A percentile compares a stretch with the other conserved stretches of the same genome.
These are phyloP conservation scores for Aschersonia sp. DNA, from an alignment of 2,329 filamentous ascomycete species.

Conservation along the genomic window DNA sequence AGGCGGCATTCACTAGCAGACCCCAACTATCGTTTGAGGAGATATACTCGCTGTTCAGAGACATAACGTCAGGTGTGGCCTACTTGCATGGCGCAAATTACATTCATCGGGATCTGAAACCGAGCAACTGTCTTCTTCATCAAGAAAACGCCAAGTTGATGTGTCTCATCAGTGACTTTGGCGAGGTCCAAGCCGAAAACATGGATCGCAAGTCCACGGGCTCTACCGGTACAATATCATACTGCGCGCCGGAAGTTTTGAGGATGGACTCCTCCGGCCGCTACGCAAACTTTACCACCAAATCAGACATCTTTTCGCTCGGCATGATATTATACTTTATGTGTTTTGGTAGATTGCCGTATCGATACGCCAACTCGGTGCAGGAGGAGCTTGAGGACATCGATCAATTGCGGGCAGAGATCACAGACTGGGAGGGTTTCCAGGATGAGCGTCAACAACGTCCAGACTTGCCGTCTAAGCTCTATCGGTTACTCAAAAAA, in stretches of 20 bases:
- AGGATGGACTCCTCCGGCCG: constrained; percentile 51
- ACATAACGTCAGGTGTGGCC: constrained; percentile 82
- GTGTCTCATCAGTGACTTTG: constrained; percentile 93
- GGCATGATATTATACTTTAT: constrained; percentile 99
- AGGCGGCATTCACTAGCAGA: constrained; percentile 26
- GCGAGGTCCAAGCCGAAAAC: constrained; percentile 82
- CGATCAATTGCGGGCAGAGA: constrained; percentile 72
- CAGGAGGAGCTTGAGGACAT: constrained; percentile 89
- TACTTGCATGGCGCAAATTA: constrained; percentile 86
- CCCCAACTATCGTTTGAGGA: constrained; percentile 59
- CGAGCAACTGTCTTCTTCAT: constrained; percentile 86
- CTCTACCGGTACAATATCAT: constrained; percentile 90
- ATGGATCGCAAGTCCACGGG: constrained; percentile 76
- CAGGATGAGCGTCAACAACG: constrained; percentile 60
- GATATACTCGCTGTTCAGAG: constrained; percentile 92
- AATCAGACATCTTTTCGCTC: constrained; percentile 94
- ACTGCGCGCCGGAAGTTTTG: constrained; percentile 90
- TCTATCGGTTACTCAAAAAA: constrained; percentile 73
- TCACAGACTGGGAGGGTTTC: constrained; percentile 77
- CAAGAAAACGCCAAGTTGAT: constrained; percentile 53
- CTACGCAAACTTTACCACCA: constrained; percentile 88
- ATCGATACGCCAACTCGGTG: constrained; percentile 66
- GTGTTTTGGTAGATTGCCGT: constrained; percentile 84
- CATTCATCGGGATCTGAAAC: constrained; percentile 91
- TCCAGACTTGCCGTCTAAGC: constrained; percentile 68